Conservation (phyloP, 805 yeast genomes). For the Candida ipomoeae region DNA sequence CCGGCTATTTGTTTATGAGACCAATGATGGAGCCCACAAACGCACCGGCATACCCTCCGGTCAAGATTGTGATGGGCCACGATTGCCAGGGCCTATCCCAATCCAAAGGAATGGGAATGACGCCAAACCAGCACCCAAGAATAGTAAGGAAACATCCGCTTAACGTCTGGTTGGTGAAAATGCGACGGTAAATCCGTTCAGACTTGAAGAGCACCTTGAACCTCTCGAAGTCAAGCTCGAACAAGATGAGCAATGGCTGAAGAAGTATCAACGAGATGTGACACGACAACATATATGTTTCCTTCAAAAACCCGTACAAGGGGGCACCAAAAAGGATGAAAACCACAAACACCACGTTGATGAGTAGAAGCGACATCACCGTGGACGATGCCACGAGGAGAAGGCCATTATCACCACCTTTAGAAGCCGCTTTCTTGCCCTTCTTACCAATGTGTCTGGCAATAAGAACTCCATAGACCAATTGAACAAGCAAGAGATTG, state of each 20-base stretch:
- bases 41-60: constrained; percentile 76
- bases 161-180: constrained; percentile 27
- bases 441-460: neutral
- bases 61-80: constrained; percentile 87
- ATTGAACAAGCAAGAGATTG: constrained; percentile 22
- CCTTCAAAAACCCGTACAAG: constrained; percentile 44
- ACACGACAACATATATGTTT: constrained; percentile 57
- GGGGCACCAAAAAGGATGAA: constrained; percentile 82
- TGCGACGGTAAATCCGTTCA: constrained; percentile 25
- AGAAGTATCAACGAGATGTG: constrained; percentile 59
- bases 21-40: constrained; percentile 43
- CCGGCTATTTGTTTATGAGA: neutral
- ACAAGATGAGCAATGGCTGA: constrained; percentile 59
- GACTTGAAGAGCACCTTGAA: constrained; percentile 20
- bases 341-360: constrained; percentile 35
- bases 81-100: constrained; percentile 98
- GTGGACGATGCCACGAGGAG: constrained; percentile 11
- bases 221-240: constrained; percentile 47
- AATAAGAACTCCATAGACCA: constrained; percentile 18
- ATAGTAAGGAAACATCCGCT: constrained; percentile 24
- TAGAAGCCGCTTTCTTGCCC: constrained; percentile 2
- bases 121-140: constrained; percentile 89
- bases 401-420: constrained; percentile 7
- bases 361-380: constrained; percentile 29
- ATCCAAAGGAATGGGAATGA: constrained; percentile 88